Evolutionary conservation across 495 filamentous ascomycete species (phyloP), one percentile per base, ranked within the genome.

Genomic region (Articulospora tetracladia): DNA sequence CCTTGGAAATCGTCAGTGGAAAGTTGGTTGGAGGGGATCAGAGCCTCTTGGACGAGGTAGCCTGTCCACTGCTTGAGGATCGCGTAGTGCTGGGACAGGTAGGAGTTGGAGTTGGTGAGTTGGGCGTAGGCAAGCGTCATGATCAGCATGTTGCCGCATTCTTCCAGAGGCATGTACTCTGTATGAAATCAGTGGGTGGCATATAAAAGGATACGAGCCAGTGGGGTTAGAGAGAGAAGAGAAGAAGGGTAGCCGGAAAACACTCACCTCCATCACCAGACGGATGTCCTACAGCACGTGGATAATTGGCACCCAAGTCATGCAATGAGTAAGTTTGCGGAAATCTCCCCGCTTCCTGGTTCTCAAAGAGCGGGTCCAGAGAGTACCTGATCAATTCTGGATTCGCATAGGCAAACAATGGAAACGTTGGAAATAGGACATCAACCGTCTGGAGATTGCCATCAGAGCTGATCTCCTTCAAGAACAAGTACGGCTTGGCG

Each of bases 1-100:
- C 93, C 93, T 8, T 93, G 93, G 70, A 97, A 97, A 70, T 97
- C 93, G 70, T 97, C 93, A 2, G 93, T 97, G 24, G 86, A 93
- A 26, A 97, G 85, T 70, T 97, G 93, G 61, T 91, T 87, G 15
- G 85, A 83, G 3, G 93, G 93, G 65, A 90, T 83, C 53, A 97
- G 74, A 17, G 87, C 86, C 72, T 87, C 91, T 10, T 93, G 84
- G 25, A 96, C 82, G 19, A 97, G 77, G 67, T 93, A 97, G 10
- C 82, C 78, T 0, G 93, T 92, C 92, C 93, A 97, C 65, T 94
- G 88, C 59, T 83, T 87, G 77, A 92, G 89, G 7, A 93, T 79
- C 11, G 69, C 65, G 71, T 96, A 96, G 69, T 87, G 90, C 11
- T 69, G 59, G 7, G 53, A 55, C 19, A 81, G 70, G 55, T 80